Evolutionary conservation across 768 basidiomycete species (phyloP), one percentile per base, ranked within the genome.

Genomic region (Rhodosporidiobolus sp.): DNA sequence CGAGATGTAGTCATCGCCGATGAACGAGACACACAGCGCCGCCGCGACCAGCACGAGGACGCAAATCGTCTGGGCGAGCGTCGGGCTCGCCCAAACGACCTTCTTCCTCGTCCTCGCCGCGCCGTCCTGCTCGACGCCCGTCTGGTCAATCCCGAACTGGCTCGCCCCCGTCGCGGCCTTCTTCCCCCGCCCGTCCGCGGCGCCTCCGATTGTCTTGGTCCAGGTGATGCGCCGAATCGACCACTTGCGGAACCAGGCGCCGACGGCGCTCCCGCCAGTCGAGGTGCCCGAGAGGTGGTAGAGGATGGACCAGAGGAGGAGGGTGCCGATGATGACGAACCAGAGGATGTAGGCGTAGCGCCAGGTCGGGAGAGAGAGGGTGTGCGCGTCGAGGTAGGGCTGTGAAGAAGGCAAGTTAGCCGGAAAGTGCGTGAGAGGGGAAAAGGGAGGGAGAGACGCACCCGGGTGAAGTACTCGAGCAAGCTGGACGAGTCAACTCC

Each of bases 1-100:
- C 28, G 57, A 82, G 70, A 91, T 83, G 78, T 90, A 90, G 80
- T 91, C 90, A 9, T 86, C 85, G 24, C 89, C 89, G 24, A 86
- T 80, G 72, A 88, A 86, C 6, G 83, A 83, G 50, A 88, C 81
- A 6, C 84, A 79, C 24, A 87, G 72, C 9, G 85, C 81, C 26
- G 82, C 79, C 55, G 83, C 76, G 35, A 84, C 78, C 45, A 91
- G 78, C 34, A 85, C 74, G 58, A 79, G 64, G 53, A 89, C 78
- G 3, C 82, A 82, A 63, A 89, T 81, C 26, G 90, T 81, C 75
- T 89, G 86, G 0, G 86, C 85, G 76, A 90, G 87, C 60, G 88
- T 86, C 4, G 89, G 88, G 24, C 76, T 74, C 8, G 77, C 69
- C 65, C 69, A 78, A 14, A 67, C 43, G 55, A 74, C 73, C 57